Evolutionary conservation across 2,329 filamentous ascomycete genomes (phyloP).

Genomic region (Diaporthe caulivora): DNA sequence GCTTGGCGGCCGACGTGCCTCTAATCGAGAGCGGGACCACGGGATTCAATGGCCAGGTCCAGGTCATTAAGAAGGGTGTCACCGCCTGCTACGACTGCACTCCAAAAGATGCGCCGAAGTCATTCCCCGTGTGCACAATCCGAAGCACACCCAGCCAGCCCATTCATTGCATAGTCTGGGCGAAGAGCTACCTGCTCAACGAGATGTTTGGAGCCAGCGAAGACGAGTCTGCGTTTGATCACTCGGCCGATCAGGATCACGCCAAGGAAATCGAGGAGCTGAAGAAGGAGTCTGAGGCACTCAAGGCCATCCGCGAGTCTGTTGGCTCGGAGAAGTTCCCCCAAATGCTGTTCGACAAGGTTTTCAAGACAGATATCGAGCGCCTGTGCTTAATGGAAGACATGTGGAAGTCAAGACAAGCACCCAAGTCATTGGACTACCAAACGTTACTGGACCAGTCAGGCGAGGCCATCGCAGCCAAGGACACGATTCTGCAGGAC

Average conservation of each 20-base stretch:
- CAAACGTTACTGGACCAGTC: conserved; percentile 68
- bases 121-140: conserved; percentile 96
- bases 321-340: conserved; percentile 85
- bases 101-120: conserved; percentile 89
- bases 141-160: conserved; percentile 95
- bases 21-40: conserved; percentile 97
- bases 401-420: conserved; percentile 90
- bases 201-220: conserved; percentile 95
- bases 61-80: conserved; percentile 91
- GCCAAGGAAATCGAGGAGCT: conserved; percentile 89
- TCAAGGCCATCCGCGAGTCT: conserved; percentile 85
- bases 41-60: conserved; percentile 97
- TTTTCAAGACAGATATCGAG: conserved; percentile 87
- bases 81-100: conserved; percentile 98
- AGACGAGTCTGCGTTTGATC: conserved; percentile 84
- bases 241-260: conserved; percentile 85
- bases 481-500: conserved; percentile 68
- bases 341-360: conserved; percentile 89
- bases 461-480: conserved; percentile 59
- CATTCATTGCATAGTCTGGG: conserved; percentile 99
- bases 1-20: conserved; percentile 88
- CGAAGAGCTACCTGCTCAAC: conserved; percentile 93
- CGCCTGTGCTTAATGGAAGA: conserved; percentile 89
- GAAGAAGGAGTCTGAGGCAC: conserved; percentile 82
- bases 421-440: conserved; percentile 81